A percentile compares a stretch with the other conserved stretches of the same genome.
These are phyloP conservation scores for Colletotrichum horii DNA, from an alignment of 2,329 filamentous ascomycete species.

Conservation along the genomic window DNA sequence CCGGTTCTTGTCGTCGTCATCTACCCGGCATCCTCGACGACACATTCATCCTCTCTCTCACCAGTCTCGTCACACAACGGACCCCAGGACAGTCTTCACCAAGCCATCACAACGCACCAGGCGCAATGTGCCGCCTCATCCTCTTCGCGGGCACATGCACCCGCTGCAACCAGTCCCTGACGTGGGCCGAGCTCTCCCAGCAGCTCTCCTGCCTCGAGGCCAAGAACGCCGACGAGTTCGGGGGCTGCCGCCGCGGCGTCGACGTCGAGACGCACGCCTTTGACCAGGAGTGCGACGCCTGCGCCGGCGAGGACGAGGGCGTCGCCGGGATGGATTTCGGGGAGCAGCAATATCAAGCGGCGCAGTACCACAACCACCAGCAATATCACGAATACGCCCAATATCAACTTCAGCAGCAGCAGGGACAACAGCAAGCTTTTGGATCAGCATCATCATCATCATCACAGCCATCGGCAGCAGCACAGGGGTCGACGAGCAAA, in stretches of 20 bases:
- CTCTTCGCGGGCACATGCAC: slow-evolving; percentile 50
- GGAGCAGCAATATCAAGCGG: not conserved
- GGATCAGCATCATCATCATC: not conserved
- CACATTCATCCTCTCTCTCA: not conserved
- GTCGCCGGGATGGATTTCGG: slow-evolving; percentile 45
- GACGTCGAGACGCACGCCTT: slow-evolving; percentile 48
- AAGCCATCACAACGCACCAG: not conserved
- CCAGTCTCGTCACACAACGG: not conserved
- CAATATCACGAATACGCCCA: not conserved
- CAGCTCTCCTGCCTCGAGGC: slow-evolving; percentile 53
- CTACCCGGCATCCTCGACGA: not conserved
- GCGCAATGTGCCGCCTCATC: slow-evolving; percentile 53
- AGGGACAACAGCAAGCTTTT: not conserved
- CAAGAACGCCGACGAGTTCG: slow-evolving; percentile 53
- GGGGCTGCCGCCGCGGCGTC: slow-evolving; percentile 46
- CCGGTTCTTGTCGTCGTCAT: no score
- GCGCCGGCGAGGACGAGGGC: slow-evolving; percentile 46
- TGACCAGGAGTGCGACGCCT: slow-evolving; percentile 53
- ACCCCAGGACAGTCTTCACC: not conserved
- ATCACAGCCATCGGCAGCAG: not conserved
- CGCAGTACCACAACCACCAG: not conserved
- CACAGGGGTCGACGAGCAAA: not conserved
- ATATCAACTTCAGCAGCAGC: not conserved
- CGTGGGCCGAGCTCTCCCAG: slow-evolving; percentile 50
- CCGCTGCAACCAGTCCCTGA: slow-evolving; percentile 43